phyloP scores from a whole-genome alignment of 1,284 basidiomycete species.

The Puccinia triticina region DNA sequence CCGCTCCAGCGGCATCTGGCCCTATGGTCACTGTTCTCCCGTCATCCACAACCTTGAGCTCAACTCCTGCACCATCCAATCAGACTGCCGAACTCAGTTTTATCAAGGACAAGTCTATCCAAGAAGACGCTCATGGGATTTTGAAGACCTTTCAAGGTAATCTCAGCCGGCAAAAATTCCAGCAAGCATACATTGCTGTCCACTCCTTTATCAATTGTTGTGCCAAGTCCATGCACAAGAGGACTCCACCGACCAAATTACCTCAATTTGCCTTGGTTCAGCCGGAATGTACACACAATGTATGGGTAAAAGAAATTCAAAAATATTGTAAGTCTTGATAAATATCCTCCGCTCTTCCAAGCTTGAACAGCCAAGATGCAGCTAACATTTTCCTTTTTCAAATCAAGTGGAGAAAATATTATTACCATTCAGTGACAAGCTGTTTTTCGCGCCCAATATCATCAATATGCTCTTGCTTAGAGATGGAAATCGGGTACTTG shows the following conservation, averaged over 20 bases:
- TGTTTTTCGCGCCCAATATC: not conserved
- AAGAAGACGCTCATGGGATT: not conserved
- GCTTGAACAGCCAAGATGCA: not conserved
- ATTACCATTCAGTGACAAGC: not conserved
- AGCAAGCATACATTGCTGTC: not conserved
- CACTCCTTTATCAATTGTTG: not conserved
- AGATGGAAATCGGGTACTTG: too few relatives aligned
- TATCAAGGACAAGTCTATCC: too few relatives aligned
- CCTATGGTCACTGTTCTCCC: too few relatives aligned
- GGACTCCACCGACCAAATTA: not conserved
- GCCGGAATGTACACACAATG: not conserved
- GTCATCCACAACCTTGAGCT: too few relatives aligned
- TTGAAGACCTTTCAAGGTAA: not conserved
- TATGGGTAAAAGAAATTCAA: slow-evolving; percentile 12
- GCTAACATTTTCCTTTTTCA: not conserved
- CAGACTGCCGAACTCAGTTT: too few relatives aligned
- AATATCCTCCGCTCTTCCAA: not conserved
- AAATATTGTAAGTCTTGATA: slow-evolving; percentile 1
- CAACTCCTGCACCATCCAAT: too few relatives aligned
- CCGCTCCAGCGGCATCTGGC: too few relatives aligned
- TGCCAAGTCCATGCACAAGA: not conserved
- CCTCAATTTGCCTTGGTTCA: slow-evolving; percentile 3
- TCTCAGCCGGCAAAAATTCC: slow-evolving; percentile 7
- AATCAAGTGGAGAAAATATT: not conserved
- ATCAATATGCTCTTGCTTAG: too few relatives aligned